Conservation (phyloP, 495 filamentous ascomycete genomes). For the Tuber magnatum region DNA sequence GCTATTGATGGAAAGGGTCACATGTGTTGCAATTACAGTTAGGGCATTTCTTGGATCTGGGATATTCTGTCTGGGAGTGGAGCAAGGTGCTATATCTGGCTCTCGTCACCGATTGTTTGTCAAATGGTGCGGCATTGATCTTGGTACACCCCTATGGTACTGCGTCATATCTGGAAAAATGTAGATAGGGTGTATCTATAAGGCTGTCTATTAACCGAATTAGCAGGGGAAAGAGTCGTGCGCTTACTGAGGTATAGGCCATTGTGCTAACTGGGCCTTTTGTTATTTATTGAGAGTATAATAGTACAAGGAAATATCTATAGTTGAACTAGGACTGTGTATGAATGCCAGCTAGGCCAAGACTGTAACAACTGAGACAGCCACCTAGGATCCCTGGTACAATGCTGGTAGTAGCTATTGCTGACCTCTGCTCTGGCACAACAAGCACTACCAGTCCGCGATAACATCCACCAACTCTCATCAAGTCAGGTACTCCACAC, state of each 20-base stretch:
- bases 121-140: too few relatives aligned
- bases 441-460: not conserved
- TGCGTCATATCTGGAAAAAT: not conserved
- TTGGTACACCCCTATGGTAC: too few relatives aligned
- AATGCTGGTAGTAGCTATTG: too few relatives aligned
- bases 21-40: not conserved
- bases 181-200: not conserved
- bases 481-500: not conserved
- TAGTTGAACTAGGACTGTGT: too few relatives aligned
- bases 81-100: not conserved
- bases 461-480: not conserved
- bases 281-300: too few relatives aligned
- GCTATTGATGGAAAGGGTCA: not conserved
- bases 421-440: not conserved
- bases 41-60: not conserved
- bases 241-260: not conserved
- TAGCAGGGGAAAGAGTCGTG: not conserved
- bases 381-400: too few relatives aligned
- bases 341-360: too few relatives aligned
- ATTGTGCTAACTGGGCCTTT: not conserved
- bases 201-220: not conserved
- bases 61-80: not conserved
- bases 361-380: too few relatives aligned
- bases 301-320: too few relatives aligned
- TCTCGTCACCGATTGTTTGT: not conserved